Evolutionary conservation across 1,139 yeast genomes (phyloP), one percentile per base, ranked within the genome.

Genomic region (Magnusiomyces suaveolens): DNA sequence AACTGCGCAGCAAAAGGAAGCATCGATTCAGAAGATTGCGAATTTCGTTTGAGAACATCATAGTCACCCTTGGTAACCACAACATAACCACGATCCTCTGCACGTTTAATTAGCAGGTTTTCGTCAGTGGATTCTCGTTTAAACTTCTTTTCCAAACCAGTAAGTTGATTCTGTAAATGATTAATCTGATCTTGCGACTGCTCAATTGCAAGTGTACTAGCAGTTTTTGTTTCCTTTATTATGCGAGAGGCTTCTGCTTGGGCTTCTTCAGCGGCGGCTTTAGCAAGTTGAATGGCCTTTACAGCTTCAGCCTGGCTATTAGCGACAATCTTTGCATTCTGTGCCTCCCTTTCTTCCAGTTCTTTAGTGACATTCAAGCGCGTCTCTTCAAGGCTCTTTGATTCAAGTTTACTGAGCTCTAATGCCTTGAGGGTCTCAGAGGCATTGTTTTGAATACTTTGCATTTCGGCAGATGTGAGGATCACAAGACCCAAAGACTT

Each of bases 1-100:
- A 56, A 21, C 20, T 56, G 56, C 36, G 52, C 46, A 55, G 65
- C 53, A 20, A 58, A 32, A 21, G 56, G 52, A 29, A 54, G 24
- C 21, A 41, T 21, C 8, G 46, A 12, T 3, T 33, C 32, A 8
- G 46, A 26, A 18, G 52, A 36, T 21, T 36, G 39, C n/a, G 29
- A 29, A 26, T 26, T 52, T 26, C 48, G 46, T 43, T 55, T 54
- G 2, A 53, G 39, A 23, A 43, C 48, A n/a, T 51, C 56, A 43
- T 53, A 54, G 12, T 54, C 59, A 2, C 47, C 44, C 25, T 56
- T 54, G 12, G 58, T 51, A 8, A 59, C 55, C 10, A 55, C 36
- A 3, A 49, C 54, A 39, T 39, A 55, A 2, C 59, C 60, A 12
- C 48, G 57, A 3, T 50, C 52, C 14, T 48, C 46, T 8, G 51